Percentiles rank a stretch among this genome's conserved stretches.
Evolutionary conservation across 345 rosid species (phyloP).

Genomic region (Salix suchowensis): DNA sequence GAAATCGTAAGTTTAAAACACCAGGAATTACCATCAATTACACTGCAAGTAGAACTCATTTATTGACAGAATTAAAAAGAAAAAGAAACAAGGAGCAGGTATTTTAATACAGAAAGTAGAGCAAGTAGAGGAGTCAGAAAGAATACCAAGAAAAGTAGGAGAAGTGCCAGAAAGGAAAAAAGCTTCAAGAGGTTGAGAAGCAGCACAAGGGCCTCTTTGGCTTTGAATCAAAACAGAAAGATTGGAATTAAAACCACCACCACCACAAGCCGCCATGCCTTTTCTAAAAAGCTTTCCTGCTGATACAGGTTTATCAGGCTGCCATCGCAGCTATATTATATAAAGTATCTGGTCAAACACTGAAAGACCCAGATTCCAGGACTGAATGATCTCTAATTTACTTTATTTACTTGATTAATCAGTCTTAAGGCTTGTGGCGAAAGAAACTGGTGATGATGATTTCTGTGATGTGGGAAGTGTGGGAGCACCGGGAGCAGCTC

Average conservation of each 20-base stretch:
- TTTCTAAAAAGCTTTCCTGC: background rate
- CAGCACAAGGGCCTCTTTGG: conserved; percentile 28
- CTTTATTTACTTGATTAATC: background rate
- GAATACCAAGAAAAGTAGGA: conserved; percentile 35
- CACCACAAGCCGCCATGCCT: conserved; percentile 40
- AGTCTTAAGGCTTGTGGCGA: conserved; percentile 53
- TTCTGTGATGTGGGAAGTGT: conserved; percentile 67
- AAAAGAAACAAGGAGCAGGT: background rate
- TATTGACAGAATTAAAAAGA: background rate
- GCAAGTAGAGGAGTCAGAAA: background rate
- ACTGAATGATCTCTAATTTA: background rate
- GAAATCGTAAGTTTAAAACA: no score
- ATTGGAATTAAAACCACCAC: conserved; percentile 26
- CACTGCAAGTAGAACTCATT: background rate
- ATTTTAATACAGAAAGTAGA: background rate
- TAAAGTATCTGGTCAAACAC: conserved; percentile 1
- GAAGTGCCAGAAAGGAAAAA: conserved; percentile 41
- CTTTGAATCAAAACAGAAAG: conserved; percentile 40
- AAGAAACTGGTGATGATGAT: conserved; percentile 79
- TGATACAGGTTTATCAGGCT: conserved; percentile 15
- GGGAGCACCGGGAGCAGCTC: conserved; percentile 53
- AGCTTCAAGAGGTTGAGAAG: conserved; percentile 38
- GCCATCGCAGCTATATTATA: conserved; percentile 13
- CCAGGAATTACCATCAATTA: background rate
- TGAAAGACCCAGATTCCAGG: background rate